These are phyloP conservation scores for Nigrospora oryzae DNA, from an alignment of 2,329 filamentous ascomycete genomes.

Conservation along the genomic window DNA sequence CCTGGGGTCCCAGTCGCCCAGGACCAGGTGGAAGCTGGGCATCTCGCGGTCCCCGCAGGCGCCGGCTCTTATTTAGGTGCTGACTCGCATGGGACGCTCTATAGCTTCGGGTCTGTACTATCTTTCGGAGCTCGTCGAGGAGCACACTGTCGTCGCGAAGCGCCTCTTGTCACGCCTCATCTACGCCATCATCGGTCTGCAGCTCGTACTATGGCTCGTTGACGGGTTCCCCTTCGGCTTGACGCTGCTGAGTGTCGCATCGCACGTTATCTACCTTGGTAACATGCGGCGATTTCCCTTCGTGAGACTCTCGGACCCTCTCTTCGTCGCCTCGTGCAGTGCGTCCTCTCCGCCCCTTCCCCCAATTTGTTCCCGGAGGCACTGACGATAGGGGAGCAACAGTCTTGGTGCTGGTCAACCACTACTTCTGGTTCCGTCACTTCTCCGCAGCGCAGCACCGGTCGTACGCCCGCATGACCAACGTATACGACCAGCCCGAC, in stretches of 20 bases:
- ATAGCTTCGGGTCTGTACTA: conserved; percentile 96
- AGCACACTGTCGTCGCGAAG: conserved; percentile 90
- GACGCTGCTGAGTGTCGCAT: conserved; percentile 66
- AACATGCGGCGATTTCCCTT: conserved; percentile 71
- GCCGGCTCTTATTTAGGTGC: too few relatives aligned
- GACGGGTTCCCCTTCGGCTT: conserved; percentile 79
- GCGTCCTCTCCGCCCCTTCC: conserved; percentile 21
- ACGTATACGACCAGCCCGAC: conserved; percentile 53
- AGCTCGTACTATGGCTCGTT: conserved; percentile 66
- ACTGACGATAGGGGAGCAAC: conserved; percentile 10
- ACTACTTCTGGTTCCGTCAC: conserved; percentile 93
- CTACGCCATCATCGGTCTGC: conserved; percentile 68
- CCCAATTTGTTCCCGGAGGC: not conserved
- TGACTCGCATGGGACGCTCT: conserved; percentile 7
- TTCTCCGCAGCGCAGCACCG: conserved; percentile 61
- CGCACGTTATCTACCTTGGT: conserved; percentile 78
- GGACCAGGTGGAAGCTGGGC: not conserved
- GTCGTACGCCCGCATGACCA: conserved; percentile 47
- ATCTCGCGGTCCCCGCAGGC: too few relatives aligned
- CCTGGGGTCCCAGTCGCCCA: too few relatives aligned
- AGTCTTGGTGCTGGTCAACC: conserved; percentile 80
- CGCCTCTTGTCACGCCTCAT: conserved; percentile 79
- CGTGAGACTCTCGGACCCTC: conserved; percentile 78
- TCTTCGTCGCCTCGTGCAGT: conserved; percentile 81
- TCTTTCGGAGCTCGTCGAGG: conserved; percentile 93